Percentiles rank a stretch among this genome's conserved stretches.
phyloP scores from a whole-genome alignment of 768 basidiomycete genomes.

The Mycena vulgaris region DNA sequence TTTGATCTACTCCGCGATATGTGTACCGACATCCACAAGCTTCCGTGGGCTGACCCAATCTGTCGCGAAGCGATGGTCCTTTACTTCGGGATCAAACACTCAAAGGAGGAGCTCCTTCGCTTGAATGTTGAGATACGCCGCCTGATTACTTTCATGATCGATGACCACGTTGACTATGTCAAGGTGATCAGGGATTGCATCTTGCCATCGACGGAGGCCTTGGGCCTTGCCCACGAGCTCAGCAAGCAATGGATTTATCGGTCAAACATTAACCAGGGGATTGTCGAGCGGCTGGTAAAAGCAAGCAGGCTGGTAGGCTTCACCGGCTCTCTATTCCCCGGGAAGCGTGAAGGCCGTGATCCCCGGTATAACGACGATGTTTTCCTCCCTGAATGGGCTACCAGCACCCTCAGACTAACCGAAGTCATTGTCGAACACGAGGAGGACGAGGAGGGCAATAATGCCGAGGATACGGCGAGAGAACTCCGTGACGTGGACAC shows the following conservation, averaged over 20 bases:
- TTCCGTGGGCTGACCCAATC: constrained; percentile 46
- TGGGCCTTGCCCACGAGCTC: background rate
- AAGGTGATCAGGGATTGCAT: too few species aligned
- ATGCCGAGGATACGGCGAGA: too few species aligned
- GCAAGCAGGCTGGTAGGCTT: background rate
- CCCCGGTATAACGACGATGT: background rate
- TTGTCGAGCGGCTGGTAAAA: too few species aligned
- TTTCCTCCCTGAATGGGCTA: background rate
- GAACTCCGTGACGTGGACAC: too few species aligned
- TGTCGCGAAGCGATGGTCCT: constrained; percentile 44
- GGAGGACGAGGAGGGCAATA: too few species aligned
- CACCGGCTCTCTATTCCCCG: background rate
- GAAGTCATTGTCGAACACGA: too few species aligned
- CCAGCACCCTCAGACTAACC: too few species aligned
- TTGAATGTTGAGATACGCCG: constrained; percentile 51
- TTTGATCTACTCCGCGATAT: constrained; percentile 52
- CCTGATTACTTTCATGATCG: constrained; percentile 43
- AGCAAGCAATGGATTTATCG: background rate
- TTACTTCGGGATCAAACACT: constrained; percentile 45
- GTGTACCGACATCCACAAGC: constrained; percentile 43
- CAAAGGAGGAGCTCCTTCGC: constrained; percentile 49
- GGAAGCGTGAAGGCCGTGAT: background rate
- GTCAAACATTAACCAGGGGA: too few species aligned
- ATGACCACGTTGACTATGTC: constrained; percentile 36
- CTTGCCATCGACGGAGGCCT: too few species aligned